Base-by-base conservation (phyloP, 306 rosid genomes). In the Cucurbita moschata region DNA sequence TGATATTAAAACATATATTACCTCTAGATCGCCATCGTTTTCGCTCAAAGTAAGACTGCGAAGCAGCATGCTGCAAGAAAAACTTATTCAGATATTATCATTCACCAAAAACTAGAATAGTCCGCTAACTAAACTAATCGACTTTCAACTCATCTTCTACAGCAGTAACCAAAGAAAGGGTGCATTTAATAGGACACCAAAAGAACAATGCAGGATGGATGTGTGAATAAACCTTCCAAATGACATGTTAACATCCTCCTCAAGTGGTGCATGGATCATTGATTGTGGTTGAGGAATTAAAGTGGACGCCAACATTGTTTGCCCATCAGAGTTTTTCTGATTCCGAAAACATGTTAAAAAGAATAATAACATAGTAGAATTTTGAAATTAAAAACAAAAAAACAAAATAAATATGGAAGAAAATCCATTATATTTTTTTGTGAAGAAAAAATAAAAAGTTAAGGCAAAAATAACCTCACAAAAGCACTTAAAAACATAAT, bases 221-320 rank as follows among this genome's bases (percentile, higher is more conserved):
- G 39, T 62, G 71, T 77, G 76, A 74, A 86, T 84, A 71, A 79
- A 92, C 98, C 96, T 92, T 88, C 98, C 98, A 86, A 90, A 92
- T 37, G 98, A 87, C 98, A 92, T 88, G 81, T 88, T 85, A 67
- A 90, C 87, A 80, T 92, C 98, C 57, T 88, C 98, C 80, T 92
- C 96, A 73, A 81, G 78, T 19, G 83, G 84, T 40, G 90, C 89
- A 80, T 82, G 86, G 75, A 82, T 85, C 88, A 88, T 77, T 69
- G 88, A 83, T 77, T 87, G 82, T 1, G 98, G 96, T 58, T 92
- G 96, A 43, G 96, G 98, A 83, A 88, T 92, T 81, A 92, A 87
- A 6, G 96, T 90, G 47, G 98, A 92, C 4, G 90, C 98, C 80
- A 92, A 81, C 98, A 92, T 87, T 61, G 83, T 77, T 85, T 92